Base-by-base conservation (phyloP, 164 flowering plant genomes). In the Taxillus chinensis region DNA sequence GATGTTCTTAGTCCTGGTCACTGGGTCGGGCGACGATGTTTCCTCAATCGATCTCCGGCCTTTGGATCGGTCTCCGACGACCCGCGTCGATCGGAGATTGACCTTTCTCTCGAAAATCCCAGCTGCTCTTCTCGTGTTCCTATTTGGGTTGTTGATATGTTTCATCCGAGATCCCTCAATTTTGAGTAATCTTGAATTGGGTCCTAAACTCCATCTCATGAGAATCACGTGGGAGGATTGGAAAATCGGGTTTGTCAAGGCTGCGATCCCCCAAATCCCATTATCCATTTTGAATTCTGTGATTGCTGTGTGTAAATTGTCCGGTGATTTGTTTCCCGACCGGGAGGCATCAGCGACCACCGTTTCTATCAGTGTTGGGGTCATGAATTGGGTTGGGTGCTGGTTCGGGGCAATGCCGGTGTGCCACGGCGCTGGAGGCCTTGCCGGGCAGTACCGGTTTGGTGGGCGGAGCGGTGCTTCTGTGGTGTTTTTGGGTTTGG, bases 401-500 rank as follows among this genome's bases (percentile, higher is more conserved):
- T 87, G 95, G 95, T 90, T 89, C 41, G 91, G 96, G 11, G 91
- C 89, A 39, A 86, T 86, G 96, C 96, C 96, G 6, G 83, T 79
- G 6, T 89, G 96, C 69, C 96, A 89, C 15, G 92, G 96, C 1
- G 96, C 96, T 0, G 96, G 96, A 0, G 96, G 96, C 27, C 62
- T 89, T 3, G 96, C 96, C 0, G 96, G 96, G 59, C 96, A 86
- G 78, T 86, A 84, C 72, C 67, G 90, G 65, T 89, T 84, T 15
- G 96, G 96, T 0, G 96, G 83, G 8, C 70, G 96, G 67, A 83
- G 83, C 43, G 96, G 93, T 0, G 72, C 80, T 8, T 79, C 93
- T 0, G 91, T 89, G 69, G 73, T 81, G 64, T 70, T 82, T 50
- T 61, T 89, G 41, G 96, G 90, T 55, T 3, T 80, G 2, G 89